phyloP scores from a whole-genome alignment of 2,329 filamentous ascomycete species.

The Canariomyces notabilis region DNA sequence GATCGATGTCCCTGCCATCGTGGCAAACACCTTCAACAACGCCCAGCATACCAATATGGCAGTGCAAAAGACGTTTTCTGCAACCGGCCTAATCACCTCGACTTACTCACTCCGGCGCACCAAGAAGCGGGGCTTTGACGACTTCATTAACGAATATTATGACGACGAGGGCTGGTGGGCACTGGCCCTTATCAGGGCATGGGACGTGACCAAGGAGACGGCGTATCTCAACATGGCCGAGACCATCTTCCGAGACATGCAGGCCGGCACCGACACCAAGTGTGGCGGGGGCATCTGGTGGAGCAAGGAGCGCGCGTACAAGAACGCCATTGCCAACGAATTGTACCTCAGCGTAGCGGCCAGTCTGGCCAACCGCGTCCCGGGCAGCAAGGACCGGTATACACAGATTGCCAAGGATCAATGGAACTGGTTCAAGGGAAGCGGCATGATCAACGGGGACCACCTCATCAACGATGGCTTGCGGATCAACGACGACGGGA shows the following conservation, averaged over 20 bases:
- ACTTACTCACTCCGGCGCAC: constrained; percentile 31
- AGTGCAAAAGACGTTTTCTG: constrained; percentile 35
- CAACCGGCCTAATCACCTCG: constrained; percentile 35
- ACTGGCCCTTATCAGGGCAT: constrained; percentile 51
- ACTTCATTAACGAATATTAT: constrained; percentile 53
- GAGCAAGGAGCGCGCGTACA: constrained; percentile 47
- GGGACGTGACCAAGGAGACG: constrained; percentile 43
- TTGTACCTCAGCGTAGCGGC: constrained; percentile 49
- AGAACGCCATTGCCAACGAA: constrained; percentile 54
- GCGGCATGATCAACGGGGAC: constrained; percentile 46
- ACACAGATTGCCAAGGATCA: constrained; percentile 41
- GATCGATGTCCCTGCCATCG: constrained; percentile 36
- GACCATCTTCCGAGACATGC: constrained; percentile 51
- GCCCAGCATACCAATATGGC: constrained; percentile 39
- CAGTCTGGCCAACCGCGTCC: constrained; percentile 45
- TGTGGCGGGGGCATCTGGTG: constrained; percentile 54
- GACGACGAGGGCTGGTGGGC: constrained; percentile 63
- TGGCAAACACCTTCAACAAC: constrained; percentile 42
- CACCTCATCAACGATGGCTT: constrained; percentile 52
- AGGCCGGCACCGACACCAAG: constrained; percentile 38
- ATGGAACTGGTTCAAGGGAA: constrained; percentile 49
- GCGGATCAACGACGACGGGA: constrained; percentile 33
- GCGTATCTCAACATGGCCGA: constrained; percentile 48
- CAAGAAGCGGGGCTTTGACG: constrained; percentile 33
- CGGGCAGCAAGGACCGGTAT: constrained; percentile 36